phyloP scores from a whole-genome alignment of 352 stramenopile genomes.

The Globisporangium camurandrum region DNA sequence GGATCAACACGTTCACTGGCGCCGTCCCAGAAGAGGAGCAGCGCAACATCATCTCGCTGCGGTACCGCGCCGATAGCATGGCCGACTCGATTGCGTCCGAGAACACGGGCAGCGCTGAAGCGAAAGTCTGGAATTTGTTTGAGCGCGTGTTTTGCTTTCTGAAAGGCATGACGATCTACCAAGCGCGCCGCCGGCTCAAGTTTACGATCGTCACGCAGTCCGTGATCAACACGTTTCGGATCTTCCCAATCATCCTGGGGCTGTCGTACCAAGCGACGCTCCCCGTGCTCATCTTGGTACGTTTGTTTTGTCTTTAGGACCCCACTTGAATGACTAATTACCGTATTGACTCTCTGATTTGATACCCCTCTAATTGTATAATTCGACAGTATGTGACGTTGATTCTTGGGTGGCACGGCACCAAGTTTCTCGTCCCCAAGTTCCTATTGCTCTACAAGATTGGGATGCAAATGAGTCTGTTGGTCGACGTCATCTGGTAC shows the following conservation, averaged over 20 bases:
- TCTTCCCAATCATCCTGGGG: constrained; percentile 81
- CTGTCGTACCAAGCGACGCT: constrained; percentile 79
- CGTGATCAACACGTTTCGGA: constrained; percentile 73
- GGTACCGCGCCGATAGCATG: constrained; percentile 80
- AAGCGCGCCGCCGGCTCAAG: constrained; percentile 68
- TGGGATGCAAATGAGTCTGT: constrained; percentile 79
- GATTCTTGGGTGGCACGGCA: constrained; percentile 83
- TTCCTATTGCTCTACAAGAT: constrained; percentile 88
- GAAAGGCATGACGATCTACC: constrained; percentile 86
- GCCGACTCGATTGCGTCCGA: constrained; percentile 72
- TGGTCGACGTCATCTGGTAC: constrained; percentile 86
- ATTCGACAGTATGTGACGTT: constrained; percentile 61
- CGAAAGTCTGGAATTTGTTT: constrained; percentile 73
- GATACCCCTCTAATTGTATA: too few species aligned
- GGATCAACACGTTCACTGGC: constrained; percentile 65
- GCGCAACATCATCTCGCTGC: constrained; percentile 82
- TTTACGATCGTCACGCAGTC: constrained; percentile 85
- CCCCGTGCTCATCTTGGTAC: constrained; percentile 72
- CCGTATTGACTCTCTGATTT: not conserved
- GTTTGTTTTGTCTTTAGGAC: constrained; percentile 4
- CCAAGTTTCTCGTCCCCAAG: constrained; percentile 80
- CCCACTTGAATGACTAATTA: not conserved
- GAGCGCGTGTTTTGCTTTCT: constrained; percentile 85
- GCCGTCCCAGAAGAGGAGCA: constrained; percentile 61
- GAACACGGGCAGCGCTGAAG: constrained; percentile 41